phyloP scores from a whole-genome alignment of 1,284 basidiomycete species.

The Pascua sp. region DNA sequence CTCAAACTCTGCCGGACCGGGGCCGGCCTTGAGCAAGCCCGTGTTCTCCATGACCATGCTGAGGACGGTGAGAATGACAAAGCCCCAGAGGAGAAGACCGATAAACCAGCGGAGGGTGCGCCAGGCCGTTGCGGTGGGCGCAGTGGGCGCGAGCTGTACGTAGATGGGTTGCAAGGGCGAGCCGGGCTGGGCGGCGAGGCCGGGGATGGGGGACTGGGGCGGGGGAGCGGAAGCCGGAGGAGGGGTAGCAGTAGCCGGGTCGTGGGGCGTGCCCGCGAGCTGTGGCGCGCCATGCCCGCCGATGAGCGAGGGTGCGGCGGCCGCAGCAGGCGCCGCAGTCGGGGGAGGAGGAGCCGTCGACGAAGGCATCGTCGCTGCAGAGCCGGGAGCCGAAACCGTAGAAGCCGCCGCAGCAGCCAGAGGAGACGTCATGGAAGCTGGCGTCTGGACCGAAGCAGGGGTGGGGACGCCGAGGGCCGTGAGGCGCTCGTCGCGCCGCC shows the following conservation, averaged over 20 bases:
- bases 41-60: conserved; percentile 88
- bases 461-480: background rate
- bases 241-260: conserved; percentile 1
- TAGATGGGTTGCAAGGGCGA: conserved; percentile 43
- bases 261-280: background rate
- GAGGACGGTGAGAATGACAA: conserved; percentile 67
- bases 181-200: conserved; percentile 19
- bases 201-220: conserved; percentile 32
- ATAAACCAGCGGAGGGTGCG: conserved; percentile 34
- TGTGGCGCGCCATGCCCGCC: conserved; percentile 16
- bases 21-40: conserved; percentile 82
- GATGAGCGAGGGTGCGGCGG: conserved; percentile 16
- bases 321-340: conserved; percentile 44
- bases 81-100: conserved; percentile 38
- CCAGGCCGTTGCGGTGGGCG: conserved; percentile 32
- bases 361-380: conserved; percentile 1
- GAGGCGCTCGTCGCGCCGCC: conserved; percentile 31
- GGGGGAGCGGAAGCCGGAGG: conserved; percentile 2
- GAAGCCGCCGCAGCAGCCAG: background rate
- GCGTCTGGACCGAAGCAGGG: background rate
- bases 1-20: conserved; percentile 56
- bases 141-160: conserved; percentile 42
- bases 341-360: background rate
- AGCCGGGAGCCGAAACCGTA: background rate
- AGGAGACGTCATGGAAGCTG: background rate